Evolutionary conservation across 208 protist genomes (phyloP), one percentile per base, ranked within the genome.

Genomic region (Crithidia brevicula): DNA sequence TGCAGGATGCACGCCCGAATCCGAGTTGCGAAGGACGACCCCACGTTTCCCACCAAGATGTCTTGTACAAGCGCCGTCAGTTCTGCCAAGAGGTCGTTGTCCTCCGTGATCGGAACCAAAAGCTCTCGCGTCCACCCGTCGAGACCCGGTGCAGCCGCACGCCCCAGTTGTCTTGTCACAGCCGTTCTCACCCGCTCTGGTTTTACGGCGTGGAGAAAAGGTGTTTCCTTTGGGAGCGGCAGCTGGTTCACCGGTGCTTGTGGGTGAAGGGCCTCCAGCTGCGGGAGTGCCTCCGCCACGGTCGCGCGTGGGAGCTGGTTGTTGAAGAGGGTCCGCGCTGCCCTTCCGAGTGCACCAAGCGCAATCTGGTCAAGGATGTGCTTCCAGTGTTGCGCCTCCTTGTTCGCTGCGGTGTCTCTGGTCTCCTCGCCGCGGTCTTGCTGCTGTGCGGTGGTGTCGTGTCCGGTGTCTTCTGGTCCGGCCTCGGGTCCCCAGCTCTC

Each of bases 41-140:
- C n/a, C 25, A 83, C 72, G 23, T 52, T 64, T 0, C 53, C 62
- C 22, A 36, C 50, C 4, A 75, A 43, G 38, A 83, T 75, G 61
- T 83, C 72, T 10, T 50, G 33, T 0, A 75, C 16, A 2, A 74
- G 31, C 3, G 66, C 38, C 0, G 77, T 63, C 10, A 75, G 11
- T 18, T 83, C 72, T 10, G 1, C 10, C 54, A 71, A 28, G 2
- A 67, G 31, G 0, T n/a, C 60, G n/a, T 50, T 8, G 27, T 67
- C 34, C 31, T 70, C 53, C 23, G 62, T 59, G 8, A 74, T 42
- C 22, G 67, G 74, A 16, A 66, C 36, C 16, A 79, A 42, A 3
- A 74, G 58, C 46, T 79, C 74, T 2, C 74, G 65, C 0, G 74
- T 79, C 74, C 74, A 79, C 4, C 74, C 66, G 56, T 79, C 74